Percentiles rank a stretch among this genome's conserved stretches.
Evolutionary conservation across 2,329 filamentous ascomycete genomes (phyloP).

Genomic region (Anthostomella pinea): DNA sequence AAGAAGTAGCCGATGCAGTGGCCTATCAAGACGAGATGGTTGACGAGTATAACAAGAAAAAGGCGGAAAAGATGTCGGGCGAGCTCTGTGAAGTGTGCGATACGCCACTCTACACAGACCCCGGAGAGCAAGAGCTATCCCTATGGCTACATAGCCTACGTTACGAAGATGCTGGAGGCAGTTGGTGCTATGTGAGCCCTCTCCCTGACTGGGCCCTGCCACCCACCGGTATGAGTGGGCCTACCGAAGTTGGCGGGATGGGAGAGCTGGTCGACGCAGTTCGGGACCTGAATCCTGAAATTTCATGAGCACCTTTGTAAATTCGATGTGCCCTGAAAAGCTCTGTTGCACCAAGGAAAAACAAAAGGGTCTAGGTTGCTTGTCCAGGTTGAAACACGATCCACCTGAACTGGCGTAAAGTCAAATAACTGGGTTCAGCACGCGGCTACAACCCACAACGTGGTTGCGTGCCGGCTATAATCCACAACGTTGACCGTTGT

Average conservation of each 20-base stretch:
- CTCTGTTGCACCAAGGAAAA: too few species aligned
- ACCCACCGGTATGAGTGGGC: slow-evolving; percentile 68
- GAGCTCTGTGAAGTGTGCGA: slow-evolving; percentile 76
- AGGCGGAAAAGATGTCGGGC: slow-evolving; percentile 92
- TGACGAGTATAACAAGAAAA: slow-evolving; percentile 81
- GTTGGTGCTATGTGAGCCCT: slow-evolving; percentile 83
- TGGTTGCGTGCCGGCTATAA: too few species aligned
- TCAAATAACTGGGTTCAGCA: slow-evolving; percentile 5
- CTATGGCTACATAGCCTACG: slow-evolving; percentile 91
- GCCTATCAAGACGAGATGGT: slow-evolving; percentile 95
- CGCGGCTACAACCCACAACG: slow-evolving; percentile 4
- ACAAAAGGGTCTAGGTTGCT: too few species aligned
- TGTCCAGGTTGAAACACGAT: slow-evolving; percentile 3
- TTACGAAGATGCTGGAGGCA: slow-evolving; percentile 79
- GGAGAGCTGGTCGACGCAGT: slow-evolving; percentile 58
- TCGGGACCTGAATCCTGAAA: slow-evolving; percentile 43
- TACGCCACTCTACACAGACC: slow-evolving; percentile 90
- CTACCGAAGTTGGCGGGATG: slow-evolving; percentile 62
- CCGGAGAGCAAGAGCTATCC: slow-evolving; percentile 82
- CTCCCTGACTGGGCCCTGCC: slow-evolving; percentile 86
- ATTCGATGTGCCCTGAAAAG: neutral
- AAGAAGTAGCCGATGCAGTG: slow-evolving; percentile 84
- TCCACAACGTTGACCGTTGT: too few species aligned
- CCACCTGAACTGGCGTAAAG: slow-evolving; percentile 4
- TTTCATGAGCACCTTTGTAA: slow-evolving; percentile 23